Conservation (phyloP, 2,329 filamentous ascomycete genomes). For the Incumbomyces delicatus region DNA sequence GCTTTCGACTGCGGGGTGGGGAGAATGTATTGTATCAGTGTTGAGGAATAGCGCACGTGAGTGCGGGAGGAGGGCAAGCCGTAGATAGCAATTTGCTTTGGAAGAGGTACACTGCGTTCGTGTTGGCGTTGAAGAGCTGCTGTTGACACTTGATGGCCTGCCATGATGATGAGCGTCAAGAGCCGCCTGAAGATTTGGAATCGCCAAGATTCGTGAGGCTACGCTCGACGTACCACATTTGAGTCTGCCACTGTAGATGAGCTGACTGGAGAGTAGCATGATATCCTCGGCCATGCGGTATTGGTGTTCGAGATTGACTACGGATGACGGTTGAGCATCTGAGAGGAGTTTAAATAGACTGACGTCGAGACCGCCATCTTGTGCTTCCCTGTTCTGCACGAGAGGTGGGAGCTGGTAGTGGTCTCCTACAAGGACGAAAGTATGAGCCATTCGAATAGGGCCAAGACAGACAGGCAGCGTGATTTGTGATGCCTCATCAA, state of each 20-base stretch:
- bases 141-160: constrained; percentile 33
- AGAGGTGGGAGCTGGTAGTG: constrained; percentile 93
- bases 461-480: constrained; percentile 90
- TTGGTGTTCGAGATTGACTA: constrained; percentile 87
- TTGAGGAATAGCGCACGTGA: constrained; percentile 79
- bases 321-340: constrained; percentile 74
- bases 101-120: constrained; percentile 23
- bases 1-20: constrained; percentile 47
- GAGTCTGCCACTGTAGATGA: constrained; percentile 85
- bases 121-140: constrained; percentile 14
- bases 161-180: constrained; percentile 53
- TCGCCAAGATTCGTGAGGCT: constrained; percentile 55
- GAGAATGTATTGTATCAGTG: constrained; percentile 63
- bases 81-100: constrained; percentile 61
- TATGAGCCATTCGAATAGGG: constrained; percentile 82
- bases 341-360: constrained; percentile 91
- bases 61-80: constrained; percentile 57
- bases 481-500: constrained; percentile 96
- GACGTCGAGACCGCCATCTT: constrained; percentile 76
- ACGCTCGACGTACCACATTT: constrained; percentile 78
- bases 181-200: constrained; percentile 53
- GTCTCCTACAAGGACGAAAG: constrained; percentile 91
- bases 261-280: constrained; percentile 82
- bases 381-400: constrained; percentile 83
- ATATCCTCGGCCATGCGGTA: constrained; percentile 98